Conservation (phyloP, 208 protist genomes). For the Wallacemonas rigidus region DNA sequence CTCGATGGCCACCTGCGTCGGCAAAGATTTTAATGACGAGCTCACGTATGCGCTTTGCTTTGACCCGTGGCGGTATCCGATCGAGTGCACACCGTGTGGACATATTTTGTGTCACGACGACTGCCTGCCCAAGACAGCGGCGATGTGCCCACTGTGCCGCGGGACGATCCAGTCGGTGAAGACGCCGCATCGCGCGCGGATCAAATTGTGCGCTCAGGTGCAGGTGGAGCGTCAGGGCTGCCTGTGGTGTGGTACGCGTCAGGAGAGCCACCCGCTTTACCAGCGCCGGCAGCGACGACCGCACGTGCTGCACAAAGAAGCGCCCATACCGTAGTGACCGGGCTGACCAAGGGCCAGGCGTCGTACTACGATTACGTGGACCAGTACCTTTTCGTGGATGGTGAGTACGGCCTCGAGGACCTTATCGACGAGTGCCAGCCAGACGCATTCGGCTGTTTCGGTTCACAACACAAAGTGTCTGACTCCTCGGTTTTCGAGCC, state of each 20-base stretch:
- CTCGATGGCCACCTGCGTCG: slow-evolving; percentile 14
- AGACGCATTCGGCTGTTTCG: background rate
- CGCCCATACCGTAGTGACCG: background rate
- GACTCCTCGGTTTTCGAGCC: slow-evolving; percentile 15
- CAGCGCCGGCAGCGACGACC: no score
- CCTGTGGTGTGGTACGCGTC: slow-evolving; percentile 66
- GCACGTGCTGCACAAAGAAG: background rate
- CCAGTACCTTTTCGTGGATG: background rate
- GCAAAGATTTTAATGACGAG: slow-evolving; percentile 23
- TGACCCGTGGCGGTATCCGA: slow-evolving; percentile 24
- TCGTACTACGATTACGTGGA: slow-evolving; percentile 5
- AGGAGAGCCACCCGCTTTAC: slow-evolving; percentile 23
- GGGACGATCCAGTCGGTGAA: slow-evolving; percentile 25
- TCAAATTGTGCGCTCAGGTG: slow-evolving; percentile 70
- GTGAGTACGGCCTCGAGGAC: background rate
- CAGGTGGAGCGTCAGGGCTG: slow-evolving; percentile 58
- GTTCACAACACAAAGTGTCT: background rate
- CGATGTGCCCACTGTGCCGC: slow-evolving; percentile 69
- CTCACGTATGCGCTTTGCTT: slow-evolving; percentile 27
- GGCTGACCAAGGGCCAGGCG: background rate
- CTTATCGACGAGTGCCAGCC: background rate
- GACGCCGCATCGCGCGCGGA: slow-evolving; percentile 61
- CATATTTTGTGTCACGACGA: slow-evolving; percentile 60
- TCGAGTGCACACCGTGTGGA: slow-evolving; percentile 46
- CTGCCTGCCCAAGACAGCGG: slow-evolving; percentile 37